Percentiles rank a stretch among this genome's conserved stretches.
phyloP scores from a whole-genome alignment of 257 asterid species.

The Lycium barbarum region DNA sequence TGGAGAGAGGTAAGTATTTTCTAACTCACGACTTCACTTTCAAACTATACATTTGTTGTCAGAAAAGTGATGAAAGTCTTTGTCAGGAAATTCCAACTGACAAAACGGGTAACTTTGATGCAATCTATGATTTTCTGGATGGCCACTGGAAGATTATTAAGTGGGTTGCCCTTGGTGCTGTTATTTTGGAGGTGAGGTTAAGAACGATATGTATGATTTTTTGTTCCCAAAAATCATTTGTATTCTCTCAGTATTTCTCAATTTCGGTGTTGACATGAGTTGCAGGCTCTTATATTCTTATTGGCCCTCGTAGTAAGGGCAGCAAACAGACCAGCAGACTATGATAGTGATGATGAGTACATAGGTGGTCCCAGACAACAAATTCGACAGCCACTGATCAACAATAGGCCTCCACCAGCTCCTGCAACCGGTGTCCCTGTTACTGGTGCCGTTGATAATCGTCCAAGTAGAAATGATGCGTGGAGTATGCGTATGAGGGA shows the following conservation, averaged over 20 bases:
- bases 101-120: conserved; percentile 64
- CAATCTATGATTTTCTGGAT: conserved; percentile 70
- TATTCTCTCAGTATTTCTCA: neutral
- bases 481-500: conserved; percentile 99
- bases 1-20: conserved; percentile 78
- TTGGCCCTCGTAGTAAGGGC: conserved; percentile 92
- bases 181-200: conserved; percentile 67
- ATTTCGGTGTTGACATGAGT: neutral
- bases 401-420: conserved; percentile 55
- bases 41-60: conserved; percentile 23
- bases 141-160: conserved; percentile 72
- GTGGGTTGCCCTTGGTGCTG: conserved; percentile 87
- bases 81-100: conserved; percentile 72
- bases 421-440: conserved; percentile 83
- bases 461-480: conserved; percentile 93
- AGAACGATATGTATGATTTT: neutral
- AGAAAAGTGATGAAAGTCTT: conserved; percentile 18
- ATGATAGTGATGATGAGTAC: conserved; percentile 98
- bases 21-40: conserved; percentile 28
- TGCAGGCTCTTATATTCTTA: conserved; percentile 90
- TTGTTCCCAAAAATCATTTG: neutral
- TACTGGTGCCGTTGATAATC: conserved; percentile 76
- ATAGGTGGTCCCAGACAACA: conserved; percentile 79
- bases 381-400: conserved; percentile 84
- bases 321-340: conserved; percentile 83